Evolutionary conservation across 129 eudicot species (phyloP).

Genomic region (Lonicera japonica): DNA sequence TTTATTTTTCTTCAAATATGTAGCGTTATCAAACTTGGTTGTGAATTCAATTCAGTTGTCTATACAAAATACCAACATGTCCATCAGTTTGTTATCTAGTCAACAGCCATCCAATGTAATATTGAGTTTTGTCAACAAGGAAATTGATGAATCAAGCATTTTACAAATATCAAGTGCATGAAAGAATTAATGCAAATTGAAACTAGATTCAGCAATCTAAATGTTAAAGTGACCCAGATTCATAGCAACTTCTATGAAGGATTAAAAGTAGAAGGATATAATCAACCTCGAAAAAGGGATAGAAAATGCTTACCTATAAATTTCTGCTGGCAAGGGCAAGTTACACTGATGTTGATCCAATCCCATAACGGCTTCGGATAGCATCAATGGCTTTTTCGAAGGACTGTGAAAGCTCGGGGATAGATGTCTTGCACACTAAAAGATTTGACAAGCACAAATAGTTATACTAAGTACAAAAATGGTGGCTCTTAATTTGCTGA

Average conservation of each 20-base stretch:
- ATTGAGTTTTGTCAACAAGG: no score
- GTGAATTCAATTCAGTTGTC: no score
- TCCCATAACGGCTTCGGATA: constrained; percentile 61
- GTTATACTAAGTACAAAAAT: not conserved
- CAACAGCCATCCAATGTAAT: no score
- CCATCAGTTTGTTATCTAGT: no score
- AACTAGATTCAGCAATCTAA: no score
- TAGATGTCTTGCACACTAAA: constrained; percentile 67
- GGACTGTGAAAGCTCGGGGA: constrained; percentile 70
- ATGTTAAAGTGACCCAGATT: not conserved
- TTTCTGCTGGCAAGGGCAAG: constrained; percentile 9
- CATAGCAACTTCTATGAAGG: not conserved
- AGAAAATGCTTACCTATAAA: constrained; percentile 12
- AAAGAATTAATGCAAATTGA: no score
- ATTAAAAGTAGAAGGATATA: not conserved
- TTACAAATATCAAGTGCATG: no score
- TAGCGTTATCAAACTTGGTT: no score
- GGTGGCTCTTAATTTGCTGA: not conserved
- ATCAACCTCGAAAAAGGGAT: constrained; percentile 5
- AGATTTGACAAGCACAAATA: constrained; percentile 9
- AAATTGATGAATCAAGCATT: no score
- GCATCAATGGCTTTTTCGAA: constrained; percentile 61
- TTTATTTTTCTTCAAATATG: no score
- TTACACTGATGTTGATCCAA: constrained; percentile 33
- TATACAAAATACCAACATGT: no score